Evolutionary conservation across 108 stramenopile species (phyloP).

Genomic region (Stephanodiscus triporus): DNA sequence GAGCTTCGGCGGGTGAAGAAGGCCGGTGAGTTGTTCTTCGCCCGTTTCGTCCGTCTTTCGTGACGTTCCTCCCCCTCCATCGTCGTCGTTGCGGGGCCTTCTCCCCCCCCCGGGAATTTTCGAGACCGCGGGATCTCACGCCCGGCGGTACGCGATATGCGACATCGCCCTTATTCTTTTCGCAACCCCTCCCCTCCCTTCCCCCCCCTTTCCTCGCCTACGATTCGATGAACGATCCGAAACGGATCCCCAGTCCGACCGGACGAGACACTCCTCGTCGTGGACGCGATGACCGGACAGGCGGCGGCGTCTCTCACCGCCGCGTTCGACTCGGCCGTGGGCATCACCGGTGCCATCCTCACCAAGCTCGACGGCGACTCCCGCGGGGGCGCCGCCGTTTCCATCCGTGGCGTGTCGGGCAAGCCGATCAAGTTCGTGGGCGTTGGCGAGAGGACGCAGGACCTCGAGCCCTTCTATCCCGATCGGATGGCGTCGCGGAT

Average conservation of each 20-base stretch:
- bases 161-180: neutral
- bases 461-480: conserved; percentile 96
- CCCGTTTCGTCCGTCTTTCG: neutral
- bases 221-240: neutral
- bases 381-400: conserved; percentile 93
- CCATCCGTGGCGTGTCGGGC: conserved; percentile 91
- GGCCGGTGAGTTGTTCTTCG: conserved; percentile 37
- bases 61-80: too few species aligned
- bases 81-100: too few species aligned
- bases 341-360: conserved; percentile 92
- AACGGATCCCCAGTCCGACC: conserved; percentile 58
- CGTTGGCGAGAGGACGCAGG: conserved; percentile 87
- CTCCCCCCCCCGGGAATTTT: too few species aligned
- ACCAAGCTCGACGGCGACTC: conserved; percentile 97
- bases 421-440: conserved; percentile 98
- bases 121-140: too few species aligned
- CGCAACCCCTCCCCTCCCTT: neutral
- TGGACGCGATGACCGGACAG: conserved; percentile 98
- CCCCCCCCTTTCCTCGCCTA: neutral
- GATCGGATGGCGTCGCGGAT: conserved; percentile 96
- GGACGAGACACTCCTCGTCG: conserved; percentile 94
- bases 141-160: too few species aligned
- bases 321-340: conserved; percentile 91
- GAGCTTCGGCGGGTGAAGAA: conserved; percentile 87
- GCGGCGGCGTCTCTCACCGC: conserved; percentile 95